Conservation (phyloP, 768 basidiomycete species). For the Mrakia hoshinonis region DNA sequence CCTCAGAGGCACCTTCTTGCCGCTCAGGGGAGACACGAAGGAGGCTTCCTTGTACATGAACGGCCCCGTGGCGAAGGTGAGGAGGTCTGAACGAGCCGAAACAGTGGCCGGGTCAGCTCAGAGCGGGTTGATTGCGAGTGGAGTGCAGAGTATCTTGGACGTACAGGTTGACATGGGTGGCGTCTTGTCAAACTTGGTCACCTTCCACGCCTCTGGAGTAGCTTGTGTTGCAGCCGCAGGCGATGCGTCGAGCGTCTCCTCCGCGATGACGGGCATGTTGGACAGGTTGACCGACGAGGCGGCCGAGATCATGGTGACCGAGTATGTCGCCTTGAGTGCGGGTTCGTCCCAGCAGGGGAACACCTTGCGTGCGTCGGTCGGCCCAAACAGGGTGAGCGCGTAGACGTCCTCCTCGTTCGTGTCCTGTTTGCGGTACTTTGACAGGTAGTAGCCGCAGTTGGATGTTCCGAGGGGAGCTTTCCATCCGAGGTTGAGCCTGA, state of each 20-base stretch:
- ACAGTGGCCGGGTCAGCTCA: too few species aligned
- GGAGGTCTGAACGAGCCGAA: conserved; percentile 69
- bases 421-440: not conserved
- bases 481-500: conserved; percentile 62
- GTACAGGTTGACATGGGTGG: conserved; percentile 48
- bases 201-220: conserved; percentile 55
- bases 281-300: conserved; percentile 64
- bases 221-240: conserved; percentile 34
- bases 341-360: conserved; percentile 44
- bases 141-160: not conserved
- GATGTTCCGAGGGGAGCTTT: conserved; percentile 55
- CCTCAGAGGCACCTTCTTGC: conserved; percentile 69
- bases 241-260: conserved; percentile 34
- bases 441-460: conserved; percentile 55
- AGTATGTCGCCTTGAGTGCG: conserved; percentile 66
- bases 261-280: conserved; percentile 75
- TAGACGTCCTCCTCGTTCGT: not conserved
- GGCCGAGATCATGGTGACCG: conserved; percentile 70
- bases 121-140: too few species aligned
- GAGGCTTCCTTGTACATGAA: conserved; percentile 66
- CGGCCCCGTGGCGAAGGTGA: conserved; percentile 64
- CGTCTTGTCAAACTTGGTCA: conserved; percentile 69
- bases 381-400: conserved; percentile 2
- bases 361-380: conserved; percentile 24
- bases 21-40: conserved; percentile 69